These are phyloP conservation scores for Xanthoconium purpureum DNA, from an alignment of 768 basidiomycete species.

Conservation along the genomic window DNA sequence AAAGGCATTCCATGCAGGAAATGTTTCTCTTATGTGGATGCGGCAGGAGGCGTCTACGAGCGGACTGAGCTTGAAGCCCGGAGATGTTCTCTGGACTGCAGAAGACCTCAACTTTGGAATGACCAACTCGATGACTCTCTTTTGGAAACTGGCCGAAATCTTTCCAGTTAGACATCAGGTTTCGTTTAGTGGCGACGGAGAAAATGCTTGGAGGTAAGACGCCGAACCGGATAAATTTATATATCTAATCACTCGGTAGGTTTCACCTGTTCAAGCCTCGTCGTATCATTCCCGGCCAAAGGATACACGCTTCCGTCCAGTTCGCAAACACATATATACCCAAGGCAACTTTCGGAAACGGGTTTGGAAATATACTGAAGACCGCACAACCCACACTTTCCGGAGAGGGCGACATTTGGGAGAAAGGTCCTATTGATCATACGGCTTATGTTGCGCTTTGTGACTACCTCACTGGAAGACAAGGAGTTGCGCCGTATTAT, in stretches of 20 bases:
- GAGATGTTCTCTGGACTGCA: constrained; percentile 1
- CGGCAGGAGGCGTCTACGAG: neutral
- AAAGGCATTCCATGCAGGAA: constrained; percentile 3
- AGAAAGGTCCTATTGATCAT: constrained; percentile 1
- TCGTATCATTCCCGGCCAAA: neutral
- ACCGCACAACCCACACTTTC: constrained; percentile 4
- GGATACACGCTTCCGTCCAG: constrained; percentile 5
- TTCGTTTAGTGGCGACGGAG: constrained; percentile 1
- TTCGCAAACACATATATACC: constrained; percentile 5
- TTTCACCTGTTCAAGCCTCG: constrained; percentile 3
- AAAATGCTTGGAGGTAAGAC: constrained; percentile 1
- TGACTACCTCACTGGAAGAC: neutral
- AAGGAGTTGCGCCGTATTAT: constrained; percentile 3
- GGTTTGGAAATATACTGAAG: constrained; percentile 1
- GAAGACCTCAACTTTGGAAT: constrained; percentile 1
- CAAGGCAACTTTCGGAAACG: constrained; percentile 8
- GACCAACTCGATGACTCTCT: neutral
- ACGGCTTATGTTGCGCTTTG: constrained; percentile 1
- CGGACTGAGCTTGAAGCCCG: constrained; percentile 2
- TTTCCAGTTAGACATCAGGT: constrained; percentile 5
- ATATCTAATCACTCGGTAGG: neutral
- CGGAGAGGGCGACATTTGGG: constrained; percentile 2
- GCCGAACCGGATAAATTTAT: neutral
- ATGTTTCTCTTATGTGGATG: constrained; percentile 8
- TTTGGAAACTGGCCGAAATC: constrained; percentile 2